Percentiles rank a stretch among this genome's conserved stretches.
These are phyloP conservation scores for Sporisorium exsertum DNA, from an alignment of 1,284 basidiomycete genomes.

Conservation along the genomic window DNA sequence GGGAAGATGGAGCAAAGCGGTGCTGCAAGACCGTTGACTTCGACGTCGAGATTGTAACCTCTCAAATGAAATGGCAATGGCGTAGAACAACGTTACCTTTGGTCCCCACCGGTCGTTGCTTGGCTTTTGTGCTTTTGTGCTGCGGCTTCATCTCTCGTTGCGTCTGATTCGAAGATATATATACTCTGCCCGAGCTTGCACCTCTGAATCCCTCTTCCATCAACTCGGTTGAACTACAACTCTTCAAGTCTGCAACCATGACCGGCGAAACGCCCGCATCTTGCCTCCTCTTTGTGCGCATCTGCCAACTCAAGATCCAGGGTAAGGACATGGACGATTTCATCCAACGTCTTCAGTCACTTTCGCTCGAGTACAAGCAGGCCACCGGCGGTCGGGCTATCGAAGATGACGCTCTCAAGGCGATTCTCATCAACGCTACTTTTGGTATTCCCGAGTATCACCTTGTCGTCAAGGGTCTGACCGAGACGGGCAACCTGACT, in stretches of 20 bases:
- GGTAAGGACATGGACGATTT: conserved; percentile 33
- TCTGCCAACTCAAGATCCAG: conserved; percentile 27
- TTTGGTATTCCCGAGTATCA: conserved; percentile 24
- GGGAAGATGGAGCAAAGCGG: not conserved
- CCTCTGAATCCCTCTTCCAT: not conserved
- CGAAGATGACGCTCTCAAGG: conserved; percentile 35
- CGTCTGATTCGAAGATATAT: not conserved
- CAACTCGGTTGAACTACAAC: not conserved
- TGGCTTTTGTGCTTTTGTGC: not conserved
- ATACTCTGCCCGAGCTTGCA: not conserved
- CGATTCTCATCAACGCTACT: conserved; percentile 27
- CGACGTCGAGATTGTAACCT: conserved; percentile 20
- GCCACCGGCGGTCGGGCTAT: conserved; percentile 16
- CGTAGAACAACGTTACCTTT: not conserved
- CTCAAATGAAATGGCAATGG: conserved; percentile 4
- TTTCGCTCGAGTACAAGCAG: conserved; percentile 26
- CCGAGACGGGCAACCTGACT: conserved; percentile 7
- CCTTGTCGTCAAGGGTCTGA: conserved; percentile 17
- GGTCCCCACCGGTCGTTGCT: conserved; percentile 1
- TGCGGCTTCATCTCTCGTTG: not conserved
- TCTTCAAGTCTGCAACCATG: conserved; percentile 5
- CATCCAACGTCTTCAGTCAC: conserved; percentile 23
- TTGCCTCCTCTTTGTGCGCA: conserved; percentile 31
- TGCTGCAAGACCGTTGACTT: not conserved
- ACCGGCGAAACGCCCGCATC: conserved; percentile 22